phyloP scores from a whole-genome alignment of 768 basidiomycete genomes.

The Fistulinella prunicolor region DNA sequence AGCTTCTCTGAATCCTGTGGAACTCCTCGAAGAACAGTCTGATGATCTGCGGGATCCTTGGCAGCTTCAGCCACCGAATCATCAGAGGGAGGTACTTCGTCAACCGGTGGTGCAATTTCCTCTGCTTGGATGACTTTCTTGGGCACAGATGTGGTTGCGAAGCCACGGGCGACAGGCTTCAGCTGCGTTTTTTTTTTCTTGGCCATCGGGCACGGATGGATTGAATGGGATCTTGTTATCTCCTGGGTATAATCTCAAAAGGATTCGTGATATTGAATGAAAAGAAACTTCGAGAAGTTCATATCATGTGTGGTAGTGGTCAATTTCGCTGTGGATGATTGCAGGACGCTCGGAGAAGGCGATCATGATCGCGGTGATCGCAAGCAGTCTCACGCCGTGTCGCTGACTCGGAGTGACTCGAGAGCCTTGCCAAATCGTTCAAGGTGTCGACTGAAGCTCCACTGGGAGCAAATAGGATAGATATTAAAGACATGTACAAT shows the following conservation, averaged over 20 bases:
- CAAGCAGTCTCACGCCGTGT: too few relatives aligned
- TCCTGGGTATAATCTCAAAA: not conserved
- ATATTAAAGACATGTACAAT: constrained; percentile 31
- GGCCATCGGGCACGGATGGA: constrained; percentile 46
- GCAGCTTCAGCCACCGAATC: constrained; percentile 6
- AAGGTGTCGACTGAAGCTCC: too few relatives aligned
- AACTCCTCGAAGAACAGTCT: constrained; percentile 3
- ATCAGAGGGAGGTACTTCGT: constrained; percentile 3
- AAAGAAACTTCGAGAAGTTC: not conserved
- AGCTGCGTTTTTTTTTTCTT: constrained; percentile 86
- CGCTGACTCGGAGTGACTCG: not conserved
- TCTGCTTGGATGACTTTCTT: constrained; percentile 55
- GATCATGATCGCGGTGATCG: not conserved
- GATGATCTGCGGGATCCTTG: constrained; percentile 6
- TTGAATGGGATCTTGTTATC: not conserved
- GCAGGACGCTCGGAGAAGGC: too few relatives aligned
- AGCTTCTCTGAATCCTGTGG: constrained; percentile 26
- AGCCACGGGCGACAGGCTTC: constrained; percentile 72
- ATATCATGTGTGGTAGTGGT: not conserved
- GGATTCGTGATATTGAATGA: not conserved
- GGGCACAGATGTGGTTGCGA: constrained; percentile 79
- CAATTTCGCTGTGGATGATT: too few relatives aligned
- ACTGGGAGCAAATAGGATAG: constrained; percentile 8
- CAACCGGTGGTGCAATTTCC: constrained; percentile 18
- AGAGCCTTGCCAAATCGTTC: too few relatives aligned